A percentile compares a stretch with the other conserved stretches of the same genome.
phyloP scores from a whole-genome alignment of 1,284 basidiomycete genomes.

The Xerocomus minutiporus region DNA sequence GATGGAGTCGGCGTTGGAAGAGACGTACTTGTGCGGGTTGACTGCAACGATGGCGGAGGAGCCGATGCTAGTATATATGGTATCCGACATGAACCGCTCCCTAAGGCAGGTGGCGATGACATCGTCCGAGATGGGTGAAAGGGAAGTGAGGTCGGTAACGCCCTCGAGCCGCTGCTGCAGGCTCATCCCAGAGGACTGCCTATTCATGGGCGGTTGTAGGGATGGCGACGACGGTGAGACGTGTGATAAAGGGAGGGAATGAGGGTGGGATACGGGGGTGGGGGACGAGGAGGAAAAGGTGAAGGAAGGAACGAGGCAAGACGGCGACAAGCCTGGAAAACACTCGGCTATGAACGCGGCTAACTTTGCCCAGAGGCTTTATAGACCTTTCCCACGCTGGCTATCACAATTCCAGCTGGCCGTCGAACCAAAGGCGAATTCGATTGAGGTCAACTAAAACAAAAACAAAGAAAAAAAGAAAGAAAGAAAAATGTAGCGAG shows the following conservation, averaged over 20 bases:
- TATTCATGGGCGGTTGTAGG: slow-evolving; percentile 24
- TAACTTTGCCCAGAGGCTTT: slow-evolving; percentile 15
- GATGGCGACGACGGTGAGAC: not conserved
- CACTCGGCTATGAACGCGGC: slow-evolving; percentile 15
- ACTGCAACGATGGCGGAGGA: slow-evolving; percentile 72
- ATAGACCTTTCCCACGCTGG: slow-evolving; percentile 20
- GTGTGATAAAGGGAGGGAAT: not conserved
- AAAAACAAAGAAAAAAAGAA: not conserved
- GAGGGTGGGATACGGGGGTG: not conserved
- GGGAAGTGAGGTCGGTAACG: slow-evolving; percentile 58
- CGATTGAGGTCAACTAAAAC: not conserved
- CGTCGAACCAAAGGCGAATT: not conserved
- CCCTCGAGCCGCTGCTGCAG: slow-evolving; percentile 65
- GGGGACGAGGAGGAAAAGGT: not conserved
- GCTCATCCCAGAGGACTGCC: slow-evolving; percentile 39
- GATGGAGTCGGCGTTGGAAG: slow-evolving; percentile 75
- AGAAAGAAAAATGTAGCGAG: not conserved
- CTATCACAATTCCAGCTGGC: not conserved
- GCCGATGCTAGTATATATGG: slow-evolving; percentile 76
- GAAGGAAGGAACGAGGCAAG: slow-evolving; percentile 21
- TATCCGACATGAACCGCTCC: slow-evolving; percentile 81
- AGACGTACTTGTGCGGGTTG: slow-evolving; percentile 85
- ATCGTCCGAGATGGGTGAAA: slow-evolving; percentile 67
- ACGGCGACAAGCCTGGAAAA: slow-evolving; percentile 20
- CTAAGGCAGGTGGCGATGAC: slow-evolving; percentile 77